Evolutionary conservation across 495 filamentous ascomycete genomes (phyloP), one percentile per base, ranked within the genome.

Genomic region (Schizothecium vesticola): DNA sequence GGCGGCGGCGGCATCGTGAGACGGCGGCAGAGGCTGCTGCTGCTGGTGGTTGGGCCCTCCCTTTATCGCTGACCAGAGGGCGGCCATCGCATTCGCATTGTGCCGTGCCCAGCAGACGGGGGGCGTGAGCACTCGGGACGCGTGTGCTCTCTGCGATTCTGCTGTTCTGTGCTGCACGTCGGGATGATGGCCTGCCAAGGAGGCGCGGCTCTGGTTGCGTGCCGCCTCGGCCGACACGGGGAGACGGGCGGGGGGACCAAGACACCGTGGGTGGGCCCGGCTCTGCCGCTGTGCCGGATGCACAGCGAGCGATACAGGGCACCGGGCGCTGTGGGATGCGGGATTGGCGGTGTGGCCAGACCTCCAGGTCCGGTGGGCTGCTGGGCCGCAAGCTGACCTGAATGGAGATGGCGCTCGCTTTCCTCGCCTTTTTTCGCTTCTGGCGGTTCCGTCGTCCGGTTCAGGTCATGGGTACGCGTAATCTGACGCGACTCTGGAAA

Each of bases 21-120:
- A 22, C 11, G n/a, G 60, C n/a, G n/a, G n/a, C n/a, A n/a, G n/a
- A n/a, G n/a, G n/a, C n/a, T n/a, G n/a, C n/a, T n/a, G n/a, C n/a
- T 36, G 60, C 4, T 26, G 57, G n/a, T 61, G 59, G 59, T 58
- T 58, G 31, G 64, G 61, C 22, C 57, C 68, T 31, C 68, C 67
- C 67, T 74, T 74, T 70, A 74, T 67, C 21, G 70, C 51, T 4
- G 73, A 68, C 73, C 70, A 74, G 23, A 74, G 67, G 25, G 70
- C 69, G 55, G 72, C 63, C 72, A 73, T 73, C 26, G 21, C 25
- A 29, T 61, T 59, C 23, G 29, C 65, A 66, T 61, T 55, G 16
- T 66, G 65, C 31, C 65, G 22, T 19, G 29, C 29, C 61, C 22
- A n/a, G 29, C 21, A 23, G 61, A 23, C 33, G 25, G 24, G 43